Conservation (phyloP, 148 eudicot species). For the Vaccinium corymbosum region DNA sequence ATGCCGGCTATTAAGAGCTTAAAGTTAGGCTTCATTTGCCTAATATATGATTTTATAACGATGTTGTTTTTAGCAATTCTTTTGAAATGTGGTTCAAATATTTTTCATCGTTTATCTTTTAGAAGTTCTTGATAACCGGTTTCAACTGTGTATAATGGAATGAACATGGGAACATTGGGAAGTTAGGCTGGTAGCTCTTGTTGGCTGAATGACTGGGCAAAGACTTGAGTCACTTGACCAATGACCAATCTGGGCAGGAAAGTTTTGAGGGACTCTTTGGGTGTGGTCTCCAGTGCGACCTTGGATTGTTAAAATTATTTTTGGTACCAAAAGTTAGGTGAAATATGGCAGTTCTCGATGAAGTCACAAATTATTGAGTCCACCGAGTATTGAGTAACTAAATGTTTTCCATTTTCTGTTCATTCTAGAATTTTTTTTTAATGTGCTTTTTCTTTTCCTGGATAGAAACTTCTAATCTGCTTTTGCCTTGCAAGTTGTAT, state of each 20-base stretch:
- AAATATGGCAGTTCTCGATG: neutral
- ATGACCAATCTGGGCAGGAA: neutral
- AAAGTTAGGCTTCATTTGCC: neutral
- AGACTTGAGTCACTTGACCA: neutral
- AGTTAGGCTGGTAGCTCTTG: neutral
- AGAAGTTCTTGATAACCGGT: neutral
- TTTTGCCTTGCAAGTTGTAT: neutral
- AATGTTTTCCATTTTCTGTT: neutral
- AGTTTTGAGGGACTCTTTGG: neutral
- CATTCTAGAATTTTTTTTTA: neutral
- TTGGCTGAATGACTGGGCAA: neutral
- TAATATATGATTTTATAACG: neutral
- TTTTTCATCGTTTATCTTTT: neutral
- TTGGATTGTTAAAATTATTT: neutral
- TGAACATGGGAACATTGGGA: neutral
- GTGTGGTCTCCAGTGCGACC: neutral
- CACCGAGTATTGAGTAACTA: neutral
- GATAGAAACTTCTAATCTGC: neutral
- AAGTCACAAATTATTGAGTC: neutral
- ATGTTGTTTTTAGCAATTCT: neutral
- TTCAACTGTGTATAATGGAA: neutral
- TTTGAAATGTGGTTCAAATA: neutral
- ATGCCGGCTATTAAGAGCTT: neutral
- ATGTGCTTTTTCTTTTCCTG: neutral
- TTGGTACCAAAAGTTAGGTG: neutral